Percentiles rank a stretch among this genome's conserved stretches.
phyloP scores from a whole-genome alignment of 345 rosid genomes.

The Psidium friedrichsthalianum region DNA sequence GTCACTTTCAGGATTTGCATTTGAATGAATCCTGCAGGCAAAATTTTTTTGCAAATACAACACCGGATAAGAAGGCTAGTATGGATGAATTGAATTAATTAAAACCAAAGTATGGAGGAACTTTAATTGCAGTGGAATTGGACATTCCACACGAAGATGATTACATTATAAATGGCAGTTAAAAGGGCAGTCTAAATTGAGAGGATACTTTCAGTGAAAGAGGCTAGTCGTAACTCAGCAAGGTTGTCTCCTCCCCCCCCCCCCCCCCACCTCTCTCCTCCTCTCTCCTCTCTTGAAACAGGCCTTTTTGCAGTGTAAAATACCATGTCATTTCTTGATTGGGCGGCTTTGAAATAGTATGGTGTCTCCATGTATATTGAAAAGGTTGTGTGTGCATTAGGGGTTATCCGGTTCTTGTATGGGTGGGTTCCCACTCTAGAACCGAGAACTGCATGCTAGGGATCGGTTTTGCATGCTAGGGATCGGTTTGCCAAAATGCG shows the following conservation, averaged over 20 bases:
- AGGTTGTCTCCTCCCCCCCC: neutral
- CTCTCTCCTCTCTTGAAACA: too few species aligned
- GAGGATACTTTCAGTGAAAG: neutral
- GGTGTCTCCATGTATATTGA: neutral
- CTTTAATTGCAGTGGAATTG: neutral
- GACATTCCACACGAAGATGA: neutral
- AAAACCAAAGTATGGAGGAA: neutral
- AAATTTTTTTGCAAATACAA: neutral
- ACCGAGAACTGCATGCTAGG: too few species aligned
- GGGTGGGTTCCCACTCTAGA: too few species aligned
- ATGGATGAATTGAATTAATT: neutral
- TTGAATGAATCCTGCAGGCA: neutral
- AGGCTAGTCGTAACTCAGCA: neutral
- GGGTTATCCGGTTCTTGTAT: too few species aligned
- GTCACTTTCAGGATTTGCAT: neutral
- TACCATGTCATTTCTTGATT: neutral
- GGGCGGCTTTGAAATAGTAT: neutral
- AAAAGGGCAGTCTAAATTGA: neutral
- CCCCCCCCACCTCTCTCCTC: too few species aligned
- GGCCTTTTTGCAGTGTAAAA: neutral
- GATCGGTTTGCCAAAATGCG: too few species aligned
- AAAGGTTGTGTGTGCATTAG: neutral
- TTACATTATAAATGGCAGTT: neutral
- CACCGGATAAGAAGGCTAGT: neutral
- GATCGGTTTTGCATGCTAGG: too few species aligned